Evolutionary conservation across 2,329 filamentous ascomycete genomes (phyloP).

Genomic region (Xylariomycetidae sp.): DNA sequence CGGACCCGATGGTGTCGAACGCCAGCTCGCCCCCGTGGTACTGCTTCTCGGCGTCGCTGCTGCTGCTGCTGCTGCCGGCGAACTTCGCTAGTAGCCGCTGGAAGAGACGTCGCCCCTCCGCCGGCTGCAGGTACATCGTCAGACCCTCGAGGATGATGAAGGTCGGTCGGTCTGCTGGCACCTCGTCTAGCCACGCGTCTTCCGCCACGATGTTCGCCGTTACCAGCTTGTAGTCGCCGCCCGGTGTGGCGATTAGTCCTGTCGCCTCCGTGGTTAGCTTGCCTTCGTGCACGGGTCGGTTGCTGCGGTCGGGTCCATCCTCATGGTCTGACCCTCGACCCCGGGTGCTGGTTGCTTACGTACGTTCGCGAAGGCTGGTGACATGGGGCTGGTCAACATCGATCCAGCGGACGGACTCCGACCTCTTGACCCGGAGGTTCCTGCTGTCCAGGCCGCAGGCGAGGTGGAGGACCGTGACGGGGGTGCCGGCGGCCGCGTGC

Average conservation of each 20-base stretch:
- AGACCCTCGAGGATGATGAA: constrained; percentile 5
- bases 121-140: constrained; percentile 2
- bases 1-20: constrained; percentile 3
- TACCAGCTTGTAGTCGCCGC: not conserved
- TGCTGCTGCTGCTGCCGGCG: not conserved
- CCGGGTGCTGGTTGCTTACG: constrained; percentile 7
- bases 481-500: constrained; percentile 8
- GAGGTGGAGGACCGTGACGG: constrained; percentile 18
- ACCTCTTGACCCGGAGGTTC: constrained; percentile 8
- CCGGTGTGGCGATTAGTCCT: not conserved
- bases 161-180: constrained; percentile 4
- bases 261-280: too few species aligned
- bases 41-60: not conserved
- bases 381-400: constrained; percentile 19
- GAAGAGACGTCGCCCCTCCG: constrained; percentile 1
- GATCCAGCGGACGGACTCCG: constrained; percentile 13
- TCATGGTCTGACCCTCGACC: too few species aligned
- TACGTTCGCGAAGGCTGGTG: constrained; percentile 12
- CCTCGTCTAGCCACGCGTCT: not conserved
- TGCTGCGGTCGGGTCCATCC: too few species aligned
- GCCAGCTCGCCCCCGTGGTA: constrained; percentile 1
- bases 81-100: not conserved
- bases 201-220: not conserved
- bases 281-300: too few species aligned
- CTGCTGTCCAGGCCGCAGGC: constrained; percentile 19